These are phyloP conservation scores for Globisporangium middletonii DNA, from an alignment of 352 stramenopile species.

Conservation along the genomic window DNA sequence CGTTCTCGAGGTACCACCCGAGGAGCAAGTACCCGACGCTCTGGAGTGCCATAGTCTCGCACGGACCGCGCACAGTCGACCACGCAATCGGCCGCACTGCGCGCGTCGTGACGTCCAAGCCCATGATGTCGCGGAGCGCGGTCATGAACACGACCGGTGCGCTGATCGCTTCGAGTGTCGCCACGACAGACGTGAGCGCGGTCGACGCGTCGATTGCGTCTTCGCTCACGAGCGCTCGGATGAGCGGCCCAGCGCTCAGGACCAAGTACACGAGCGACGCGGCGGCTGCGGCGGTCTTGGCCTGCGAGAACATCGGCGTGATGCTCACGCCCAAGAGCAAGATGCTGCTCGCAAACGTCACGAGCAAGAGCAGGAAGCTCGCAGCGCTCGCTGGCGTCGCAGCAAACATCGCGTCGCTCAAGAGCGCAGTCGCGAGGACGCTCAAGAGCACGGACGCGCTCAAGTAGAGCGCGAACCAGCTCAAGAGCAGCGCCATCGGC, in stretches of 20 bases:
- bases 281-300: constrained; percentile 56
- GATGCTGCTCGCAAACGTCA: constrained; percentile 56
- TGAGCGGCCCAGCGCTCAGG: constrained; percentile 40
- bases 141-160: constrained; percentile 72
- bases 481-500: constrained; percentile 65
- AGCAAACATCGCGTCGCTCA: constrained; percentile 60
- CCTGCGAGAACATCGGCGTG: constrained; percentile 65
- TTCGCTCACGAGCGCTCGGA: constrained; percentile 44
- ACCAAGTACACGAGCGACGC: constrained; percentile 67
- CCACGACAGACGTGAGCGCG: constrained; percentile 24
- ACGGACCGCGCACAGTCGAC: constrained; percentile 35
- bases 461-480: constrained; percentile 80
- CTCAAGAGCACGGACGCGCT: constrained; percentile 45
- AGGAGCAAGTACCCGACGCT: constrained; percentile 84
- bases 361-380: constrained; percentile 59
- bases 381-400: constrained; percentile 24
- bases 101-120: constrained; percentile 36
- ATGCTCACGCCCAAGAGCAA: constrained; percentile 66
- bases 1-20: constrained; percentile 92
- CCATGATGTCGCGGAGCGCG: constrained; percentile 40
- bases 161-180: constrained; percentile 45
- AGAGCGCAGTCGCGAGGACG: constrained; percentile 44
- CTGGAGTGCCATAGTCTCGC: constrained; percentile 73
- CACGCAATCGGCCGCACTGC: constrained; percentile 38
- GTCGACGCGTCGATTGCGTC: constrained; percentile 34